A percentile compares a stretch with the other conserved stretches of the same genome.
Conservation (phyloP, 169 alveolate genomes). For the Plasmodium adleri region DNA sequence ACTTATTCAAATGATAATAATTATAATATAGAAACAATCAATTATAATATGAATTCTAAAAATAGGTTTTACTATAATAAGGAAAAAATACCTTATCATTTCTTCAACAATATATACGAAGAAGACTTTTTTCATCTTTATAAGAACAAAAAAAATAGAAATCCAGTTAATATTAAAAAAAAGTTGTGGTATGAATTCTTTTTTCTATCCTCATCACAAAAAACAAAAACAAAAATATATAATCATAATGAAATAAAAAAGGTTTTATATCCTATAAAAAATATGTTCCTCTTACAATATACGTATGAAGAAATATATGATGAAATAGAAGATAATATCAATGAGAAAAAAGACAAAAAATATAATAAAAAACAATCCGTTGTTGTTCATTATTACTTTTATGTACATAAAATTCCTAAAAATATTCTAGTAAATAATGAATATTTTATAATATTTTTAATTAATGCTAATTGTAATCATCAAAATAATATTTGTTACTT, state of each 20-base stretch:
- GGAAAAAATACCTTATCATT: neutral
- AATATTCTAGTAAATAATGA: conserved; percentile 34
- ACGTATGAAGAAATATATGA: neutral
- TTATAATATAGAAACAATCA: too few relatives aligned
- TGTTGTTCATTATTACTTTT: conserved; percentile 20
- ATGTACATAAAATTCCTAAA: conserved; percentile 22
- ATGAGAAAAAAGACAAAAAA: neutral
- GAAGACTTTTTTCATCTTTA: neutral
- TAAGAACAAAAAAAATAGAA: neutral
- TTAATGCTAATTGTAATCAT: conserved; percentile 24
- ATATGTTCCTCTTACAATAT: conserved; percentile 18
- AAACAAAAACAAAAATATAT: conserved; percentile 12
- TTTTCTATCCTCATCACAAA: conserved; percentile 13
- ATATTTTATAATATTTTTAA: conserved; percentile 25
- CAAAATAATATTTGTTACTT: conserved; percentile 31
- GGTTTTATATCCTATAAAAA: conserved; percentile 23
- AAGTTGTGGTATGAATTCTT: neutral
- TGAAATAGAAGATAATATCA: neutral
- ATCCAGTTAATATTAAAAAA: conserved; percentile 4
- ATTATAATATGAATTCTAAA: too few relatives aligned
- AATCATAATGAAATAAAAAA: conserved; percentile 27
- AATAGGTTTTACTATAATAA: too few relatives aligned
- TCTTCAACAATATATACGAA: conserved; percentile 30
- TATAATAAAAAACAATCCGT: neutral
- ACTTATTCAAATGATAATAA: too few relatives aligned